These are phyloP conservation scores for Medicago arabica DNA, from an alignment of 306 rosid genomes.

Conservation along the genomic window DNA sequence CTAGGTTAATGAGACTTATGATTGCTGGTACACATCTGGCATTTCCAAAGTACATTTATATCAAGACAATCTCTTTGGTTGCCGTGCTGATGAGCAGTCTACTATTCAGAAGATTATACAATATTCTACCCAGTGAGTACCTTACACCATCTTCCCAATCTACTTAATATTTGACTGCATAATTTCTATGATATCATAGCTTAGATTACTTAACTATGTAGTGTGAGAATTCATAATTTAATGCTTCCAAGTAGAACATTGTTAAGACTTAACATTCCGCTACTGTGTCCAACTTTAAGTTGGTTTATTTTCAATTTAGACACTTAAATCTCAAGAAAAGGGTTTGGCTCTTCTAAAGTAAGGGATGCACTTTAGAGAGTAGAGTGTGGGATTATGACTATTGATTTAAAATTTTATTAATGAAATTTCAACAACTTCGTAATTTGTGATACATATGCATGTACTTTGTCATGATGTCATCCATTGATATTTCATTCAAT, in stretches of 20 bases:
- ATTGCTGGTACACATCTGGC: conserved; percentile 90
- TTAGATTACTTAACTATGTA: conserved; percentile 20
- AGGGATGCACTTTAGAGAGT: not conserved
- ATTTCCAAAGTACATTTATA: conserved; percentile 74
- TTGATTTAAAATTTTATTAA: not conserved
- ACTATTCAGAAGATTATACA: conserved; percentile 67
- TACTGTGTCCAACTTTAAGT: conserved; percentile 1
- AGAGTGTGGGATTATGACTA: not conserved
- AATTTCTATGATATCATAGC: conserved; percentile 29
- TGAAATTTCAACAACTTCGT: not conserved
- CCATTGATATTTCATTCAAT: not conserved
- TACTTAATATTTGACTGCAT: conserved; percentile 30
- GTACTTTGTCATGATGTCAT: not conserved
- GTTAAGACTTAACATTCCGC: conserved; percentile 1
- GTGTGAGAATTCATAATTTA: conserved; percentile 33
- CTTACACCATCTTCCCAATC: conserved; percentile 30
- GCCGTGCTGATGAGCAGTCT: conserved; percentile 79
- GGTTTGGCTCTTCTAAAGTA: conserved; percentile 1
- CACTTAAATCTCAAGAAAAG: not conserved
- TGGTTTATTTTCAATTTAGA: conserved; percentile 8
- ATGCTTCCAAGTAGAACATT: conserved; percentile 25
- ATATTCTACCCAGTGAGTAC: conserved; percentile 72
- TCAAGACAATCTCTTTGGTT: conserved; percentile 71
- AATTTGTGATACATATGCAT: not conserved
- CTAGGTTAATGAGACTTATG: conserved; percentile 84